A percentile compares a stretch with the other conserved stretches of the same genome.
These are phyloP conservation scores for Penicillium expansum DNA, from an alignment of 2,329 filamentous ascomycete species.

Conservation along the genomic window DNA sequence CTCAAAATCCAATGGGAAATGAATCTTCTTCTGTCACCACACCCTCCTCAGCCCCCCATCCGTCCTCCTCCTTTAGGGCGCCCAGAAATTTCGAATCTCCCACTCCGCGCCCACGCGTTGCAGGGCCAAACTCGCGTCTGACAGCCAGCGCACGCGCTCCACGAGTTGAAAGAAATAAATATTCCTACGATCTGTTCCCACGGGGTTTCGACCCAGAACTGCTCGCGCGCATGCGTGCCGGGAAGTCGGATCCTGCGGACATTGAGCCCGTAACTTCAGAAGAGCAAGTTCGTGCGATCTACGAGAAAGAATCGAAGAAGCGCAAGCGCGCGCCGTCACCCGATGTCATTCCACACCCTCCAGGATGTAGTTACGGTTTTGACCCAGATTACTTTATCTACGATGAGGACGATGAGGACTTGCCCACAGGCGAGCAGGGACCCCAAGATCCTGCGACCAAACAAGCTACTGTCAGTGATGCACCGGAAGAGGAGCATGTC, in stretches of 20 bases:
- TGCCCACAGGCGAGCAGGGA: constrained; percentile 16
- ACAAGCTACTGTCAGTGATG: neutral
- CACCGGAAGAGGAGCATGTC: neutral
- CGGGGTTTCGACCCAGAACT: constrained; percentile 7
- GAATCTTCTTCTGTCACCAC: neutral
- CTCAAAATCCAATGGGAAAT: neutral
- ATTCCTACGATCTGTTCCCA: constrained; percentile 1
- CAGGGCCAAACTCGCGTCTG: neutral
- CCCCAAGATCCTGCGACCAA: neutral
- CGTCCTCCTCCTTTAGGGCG: neutral
- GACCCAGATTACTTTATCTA: constrained; percentile 40
- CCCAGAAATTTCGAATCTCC: neutral
- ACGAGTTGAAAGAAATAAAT: neutral
- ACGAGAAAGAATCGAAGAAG: constrained; percentile 28
- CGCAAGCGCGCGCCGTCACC: constrained; percentile 42
- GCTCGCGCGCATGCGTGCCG: constrained; percentile 8
- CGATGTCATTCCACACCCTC: constrained; percentile 43
- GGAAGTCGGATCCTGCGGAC: constrained; percentile 9
- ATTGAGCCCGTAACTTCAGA: neutral
- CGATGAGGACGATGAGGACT: constrained; percentile 33
- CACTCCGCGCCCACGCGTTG: neutral
- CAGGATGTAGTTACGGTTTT: constrained; percentile 42
- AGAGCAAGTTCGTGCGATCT: neutral
- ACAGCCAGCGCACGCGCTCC: neutral
- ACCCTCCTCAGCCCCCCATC: neutral